Evolutionary conservation across 106 monocot species (phyloP), one percentile per base, ranked within the genome.

Genomic region (Alisma plantagoaquatica): DNA sequence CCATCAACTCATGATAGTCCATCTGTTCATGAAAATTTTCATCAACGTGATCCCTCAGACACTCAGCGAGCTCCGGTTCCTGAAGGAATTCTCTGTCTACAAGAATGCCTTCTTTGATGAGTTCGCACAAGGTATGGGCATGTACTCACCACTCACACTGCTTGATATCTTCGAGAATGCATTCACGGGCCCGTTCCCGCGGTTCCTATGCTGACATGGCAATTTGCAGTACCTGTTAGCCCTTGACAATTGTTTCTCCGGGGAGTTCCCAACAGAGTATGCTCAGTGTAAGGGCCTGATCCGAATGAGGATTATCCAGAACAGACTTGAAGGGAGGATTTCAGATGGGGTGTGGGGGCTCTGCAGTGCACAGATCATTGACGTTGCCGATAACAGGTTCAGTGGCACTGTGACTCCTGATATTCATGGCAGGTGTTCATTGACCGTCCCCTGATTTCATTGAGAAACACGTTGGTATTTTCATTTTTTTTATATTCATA

Each of bases 91-190:
- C 27, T 93, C 93, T 19, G 53, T 80, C 23, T 93, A 87, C 41
- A 33, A 72, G 59, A 93, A 93, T 54, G 49, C 22, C 17, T 87
- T 93, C 45, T 72, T 72, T 11, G 93, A 87, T 16, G 54, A 77
- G 23, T 72, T 93, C 43, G 87, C 87, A 1, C 53, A 66, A 10
- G 65, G 72, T 23, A 46, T 93, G 7, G 93, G 93, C 8, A 70
- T 75, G 23, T 87, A 57, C 66, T 69, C 87, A 10, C 79, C 71
- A 6, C 76, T 93, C 14, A 70, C 69, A 25, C 69, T 60, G 30
- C 22, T 93, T n/a, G 93, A 93, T 61, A 87, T 93, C 58, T 93
- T 83, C 1, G 87, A 87, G 58, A 93, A 93, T 49, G 62, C 57
- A 0, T 82, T 93, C 70, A 60, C 75, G 0, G 93, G 93, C 2